phyloP scores from a whole-genome alignment of 768 basidiomycete species.

The Filobasidium wieringae region DNA sequence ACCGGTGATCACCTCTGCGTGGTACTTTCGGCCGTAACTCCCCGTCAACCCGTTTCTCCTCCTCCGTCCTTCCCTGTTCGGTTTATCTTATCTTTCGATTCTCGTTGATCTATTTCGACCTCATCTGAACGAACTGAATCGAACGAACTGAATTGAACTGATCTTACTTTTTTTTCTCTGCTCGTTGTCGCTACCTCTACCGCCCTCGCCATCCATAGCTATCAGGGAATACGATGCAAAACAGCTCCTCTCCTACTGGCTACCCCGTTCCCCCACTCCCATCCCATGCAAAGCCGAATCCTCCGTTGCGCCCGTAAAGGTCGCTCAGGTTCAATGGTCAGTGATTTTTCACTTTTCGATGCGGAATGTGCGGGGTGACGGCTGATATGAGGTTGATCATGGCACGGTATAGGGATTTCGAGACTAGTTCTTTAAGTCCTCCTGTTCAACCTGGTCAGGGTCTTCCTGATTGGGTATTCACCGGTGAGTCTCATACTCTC shows the following conservation, averaged over 20 bases:
- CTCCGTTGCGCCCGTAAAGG: conserved; percentile 47
- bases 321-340: conserved; percentile 49
- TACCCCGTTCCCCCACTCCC: conserved; percentile 73
- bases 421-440: conserved; percentile 36
- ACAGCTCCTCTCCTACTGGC: conserved; percentile 93
- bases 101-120: too few relatives aligned
- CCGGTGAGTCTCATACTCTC: conserved; percentile 11
- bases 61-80: too few relatives aligned
- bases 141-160: too few relatives aligned
- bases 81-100: too few relatives aligned
- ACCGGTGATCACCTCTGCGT: too few relatives aligned
- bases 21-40: too few relatives aligned
- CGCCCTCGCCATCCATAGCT: conserved; percentile 40
- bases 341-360: conserved; percentile 6
- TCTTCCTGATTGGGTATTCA: conserved; percentile 41
- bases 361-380: neutral
- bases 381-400: neutral
- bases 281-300: conserved; percentile 46
- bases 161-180: too few relatives aligned
- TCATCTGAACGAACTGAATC: too few relatives aligned
- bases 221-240: conserved; percentile 99
- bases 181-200: neutral
- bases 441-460: conserved; percentile 38
- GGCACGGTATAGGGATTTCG: conserved; percentile 28
- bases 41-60: too few relatives aligned